Evolutionary conservation across 208 protist genomes (phyloP).

Genomic region (Crithidia thermophila): DNA sequence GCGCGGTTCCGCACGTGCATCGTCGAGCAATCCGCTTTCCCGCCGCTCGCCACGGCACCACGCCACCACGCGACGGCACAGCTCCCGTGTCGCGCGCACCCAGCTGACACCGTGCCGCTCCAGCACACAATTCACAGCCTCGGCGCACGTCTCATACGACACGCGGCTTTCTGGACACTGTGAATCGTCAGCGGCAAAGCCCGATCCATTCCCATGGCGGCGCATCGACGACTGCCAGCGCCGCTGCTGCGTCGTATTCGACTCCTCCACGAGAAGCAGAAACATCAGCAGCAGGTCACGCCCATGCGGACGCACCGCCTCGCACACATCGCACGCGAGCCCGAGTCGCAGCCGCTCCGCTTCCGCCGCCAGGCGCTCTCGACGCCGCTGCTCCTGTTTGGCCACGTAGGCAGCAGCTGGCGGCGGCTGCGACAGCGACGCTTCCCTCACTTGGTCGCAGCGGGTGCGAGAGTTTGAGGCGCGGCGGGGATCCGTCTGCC

Average conservation of each 20-base stretch:
- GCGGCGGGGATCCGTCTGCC: constrained; percentile 11
- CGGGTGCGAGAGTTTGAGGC: not conserved
- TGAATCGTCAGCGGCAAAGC: not conserved
- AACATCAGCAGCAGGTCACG: constrained; percentile 58
- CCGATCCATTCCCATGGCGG: not conserved
- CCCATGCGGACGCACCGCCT: constrained; percentile 45
- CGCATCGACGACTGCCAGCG: not conserved
- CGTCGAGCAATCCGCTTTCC: too few species aligned
- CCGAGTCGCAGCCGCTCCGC: constrained; percentile 29
- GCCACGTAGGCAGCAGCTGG: constrained; percentile 8
- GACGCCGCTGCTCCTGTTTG: constrained; percentile 16
- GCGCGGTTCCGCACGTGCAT: not conserved
- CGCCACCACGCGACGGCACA: constrained; percentile 34
- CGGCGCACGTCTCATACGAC: constrained; percentile 40
- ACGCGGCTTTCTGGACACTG: constrained; percentile 24
- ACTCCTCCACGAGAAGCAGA: constrained; percentile 41
- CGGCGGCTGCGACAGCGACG: not conserved
- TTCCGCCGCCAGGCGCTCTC: constrained; percentile 20
- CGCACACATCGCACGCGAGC: constrained; percentile 49
- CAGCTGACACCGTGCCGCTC: constrained; percentile 40
- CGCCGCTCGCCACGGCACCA: constrained; percentile 9
- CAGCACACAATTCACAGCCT: constrained; percentile 69
- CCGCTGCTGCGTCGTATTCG: constrained; percentile 10
- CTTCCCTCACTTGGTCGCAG: not conserved
- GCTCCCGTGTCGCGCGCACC: constrained; percentile 34